A percentile compares a stretch with the other conserved stretches of the same genome.
Conservation (phyloP, 768 basidiomycete genomes). For the Fibroporia radiculosa region DNA sequence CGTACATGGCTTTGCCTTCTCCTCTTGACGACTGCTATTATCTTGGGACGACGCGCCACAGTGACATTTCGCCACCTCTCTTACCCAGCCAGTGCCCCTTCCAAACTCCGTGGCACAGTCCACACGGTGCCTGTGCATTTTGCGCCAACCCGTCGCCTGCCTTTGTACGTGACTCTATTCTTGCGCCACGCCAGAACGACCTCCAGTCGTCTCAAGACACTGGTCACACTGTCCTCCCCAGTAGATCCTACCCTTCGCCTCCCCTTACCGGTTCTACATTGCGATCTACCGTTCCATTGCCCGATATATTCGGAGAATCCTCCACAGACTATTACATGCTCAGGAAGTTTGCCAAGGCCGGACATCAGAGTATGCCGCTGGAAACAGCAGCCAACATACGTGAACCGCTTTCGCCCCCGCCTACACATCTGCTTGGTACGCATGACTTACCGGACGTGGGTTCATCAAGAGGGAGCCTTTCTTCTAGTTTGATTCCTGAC, state of each 20-base stretch:
- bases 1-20: conserved; percentile 11
- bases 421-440: conserved; percentile 9
- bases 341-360: neutral
- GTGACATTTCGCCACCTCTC: neutral
- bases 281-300: conserved; percentile 15
- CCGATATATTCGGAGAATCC: conserved; percentile 8
- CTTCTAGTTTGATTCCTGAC: too few species aligned
- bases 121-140: conserved; percentile 8
- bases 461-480: too few species aligned
- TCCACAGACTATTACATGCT: conserved; percentile 3
- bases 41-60: conserved; percentile 5
- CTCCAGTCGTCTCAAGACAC: conserved; percentile 9
- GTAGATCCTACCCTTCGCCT: conserved; percentile 17
- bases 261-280: conserved; percentile 16
- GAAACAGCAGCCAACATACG: conserved; percentile 7
- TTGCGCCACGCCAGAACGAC: neutral
- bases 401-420: conserved; percentile 15
- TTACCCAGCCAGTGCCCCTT: neutral
- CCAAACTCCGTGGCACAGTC: conserved; percentile 5
- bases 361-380: conserved; percentile 9
- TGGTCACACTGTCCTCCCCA: neutral
- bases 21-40: conserved; percentile 9
- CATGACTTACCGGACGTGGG: conserved; percentile 9
- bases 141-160: neutral
- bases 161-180: neutral